phyloP scores from a whole-genome alignment of 2,329 filamentous ascomycete species.

The Fusarium multiceps region DNA sequence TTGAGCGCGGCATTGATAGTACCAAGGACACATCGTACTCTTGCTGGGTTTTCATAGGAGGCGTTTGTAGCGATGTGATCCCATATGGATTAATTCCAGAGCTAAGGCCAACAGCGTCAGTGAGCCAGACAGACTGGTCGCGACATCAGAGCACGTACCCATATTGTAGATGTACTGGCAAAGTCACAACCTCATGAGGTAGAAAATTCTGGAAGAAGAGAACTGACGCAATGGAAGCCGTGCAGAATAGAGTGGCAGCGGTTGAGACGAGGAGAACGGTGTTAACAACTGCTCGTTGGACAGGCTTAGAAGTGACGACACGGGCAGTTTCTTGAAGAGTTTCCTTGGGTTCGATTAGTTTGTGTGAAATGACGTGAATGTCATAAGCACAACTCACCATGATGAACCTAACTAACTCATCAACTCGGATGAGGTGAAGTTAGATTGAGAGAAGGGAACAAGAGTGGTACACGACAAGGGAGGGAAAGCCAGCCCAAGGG shows the following conservation, averaged over 20 bases:
- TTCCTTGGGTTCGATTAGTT: slow-evolving; percentile 46
- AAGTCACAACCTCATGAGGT: slow-evolving; percentile 63
- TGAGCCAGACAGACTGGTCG: background rate
- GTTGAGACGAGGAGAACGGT: slow-evolving; percentile 57
- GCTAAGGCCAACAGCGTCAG: slow-evolving; percentile 48
- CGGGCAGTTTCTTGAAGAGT: slow-evolving; percentile 52
- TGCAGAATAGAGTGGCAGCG: slow-evolving; percentile 58
- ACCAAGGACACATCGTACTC: slow-evolving; percentile 85
- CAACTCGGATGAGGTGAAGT: slow-evolving; percentile 9
- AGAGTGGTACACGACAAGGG: slow-evolving; percentile 7
- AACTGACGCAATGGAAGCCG: slow-evolving; percentile 62
- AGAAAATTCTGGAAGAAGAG: slow-evolving; percentile 68
- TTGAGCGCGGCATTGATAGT: slow-evolving; percentile 81
- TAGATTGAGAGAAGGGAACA: slow-evolving; percentile 13
- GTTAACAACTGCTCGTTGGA: slow-evolving; percentile 63
- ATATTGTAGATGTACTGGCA: slow-evolving; percentile 69
- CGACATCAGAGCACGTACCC: slow-evolving; percentile 57
- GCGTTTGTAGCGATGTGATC: slow-evolving; percentile 57
- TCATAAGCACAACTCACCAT: slow-evolving; percentile 34
- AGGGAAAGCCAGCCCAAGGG: slow-evolving; percentile 9
- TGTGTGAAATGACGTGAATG: background rate
- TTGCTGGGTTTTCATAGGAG: slow-evolving; percentile 74
- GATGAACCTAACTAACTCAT: slow-evolving; percentile 12
- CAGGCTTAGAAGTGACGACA: slow-evolving; percentile 61
- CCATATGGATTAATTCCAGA: slow-evolving; percentile 65